phyloP scores from a whole-genome alignment of 139 green algal species.

The Picochlorum sp. region DNA sequence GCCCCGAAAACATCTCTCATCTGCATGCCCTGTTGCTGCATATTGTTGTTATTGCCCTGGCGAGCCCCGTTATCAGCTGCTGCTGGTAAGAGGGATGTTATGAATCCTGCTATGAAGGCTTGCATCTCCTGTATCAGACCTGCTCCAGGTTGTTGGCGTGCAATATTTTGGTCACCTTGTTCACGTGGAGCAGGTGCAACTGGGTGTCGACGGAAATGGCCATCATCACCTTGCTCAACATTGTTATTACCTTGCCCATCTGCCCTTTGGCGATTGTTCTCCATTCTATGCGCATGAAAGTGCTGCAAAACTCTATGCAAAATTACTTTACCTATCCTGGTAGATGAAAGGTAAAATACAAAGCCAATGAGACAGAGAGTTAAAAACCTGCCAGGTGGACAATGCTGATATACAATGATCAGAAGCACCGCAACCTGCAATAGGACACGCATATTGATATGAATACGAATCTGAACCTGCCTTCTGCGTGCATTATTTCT shows the following conservation, averaged over 20 bases:
- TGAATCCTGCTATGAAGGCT: conserved; percentile 58
- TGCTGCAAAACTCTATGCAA: conserved; percentile 18
- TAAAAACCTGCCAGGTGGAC: conserved; percentile 47
- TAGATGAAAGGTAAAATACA: conserved; percentile 41
- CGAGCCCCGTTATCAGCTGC: neutral
- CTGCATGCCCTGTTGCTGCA: neutral
- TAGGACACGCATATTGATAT: conserved; percentile 46
- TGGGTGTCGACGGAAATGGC: neutral
- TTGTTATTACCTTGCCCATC: no score
- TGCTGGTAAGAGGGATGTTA: conserved; percentile 67
- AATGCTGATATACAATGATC: conserved; percentile 64
- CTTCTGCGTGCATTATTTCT: neutral
- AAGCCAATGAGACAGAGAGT: conserved; percentile 32
- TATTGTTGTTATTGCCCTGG: neutral
- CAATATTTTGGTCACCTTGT: neutral
- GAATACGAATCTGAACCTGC: conserved; percentile 33
- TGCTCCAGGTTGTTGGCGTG: neutral
- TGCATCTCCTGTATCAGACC: conserved; percentile 53
- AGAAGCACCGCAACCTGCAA: conserved; percentile 52
- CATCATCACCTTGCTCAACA: no score
- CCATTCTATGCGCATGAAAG: no score
- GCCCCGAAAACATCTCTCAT: neutral
- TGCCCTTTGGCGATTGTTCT: no score
- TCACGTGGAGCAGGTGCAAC: neutral
- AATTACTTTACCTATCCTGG: conserved; percentile 34